Base-by-base conservation (phyloP, 192 early-diverging fungal genomes). In the Coemansia javaensis region DNA sequence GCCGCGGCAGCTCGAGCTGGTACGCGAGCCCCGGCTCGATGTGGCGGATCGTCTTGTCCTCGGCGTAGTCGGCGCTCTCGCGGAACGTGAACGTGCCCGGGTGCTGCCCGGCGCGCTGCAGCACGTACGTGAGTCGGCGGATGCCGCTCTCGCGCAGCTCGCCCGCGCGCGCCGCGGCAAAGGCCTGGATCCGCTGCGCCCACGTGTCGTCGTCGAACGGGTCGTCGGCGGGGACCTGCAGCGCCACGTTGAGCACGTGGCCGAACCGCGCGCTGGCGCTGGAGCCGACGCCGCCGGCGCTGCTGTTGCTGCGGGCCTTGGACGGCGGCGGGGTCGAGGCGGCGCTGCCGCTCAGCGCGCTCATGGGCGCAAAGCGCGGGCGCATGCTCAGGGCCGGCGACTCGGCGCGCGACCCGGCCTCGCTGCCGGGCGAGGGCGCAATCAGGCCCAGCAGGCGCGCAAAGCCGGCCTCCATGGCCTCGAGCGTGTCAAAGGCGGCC, bases 11-110 rank as follows among this genome's bases (percentile, higher is more conserved):
- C 77, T 99, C 96, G 20, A 99, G 79, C 74, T 95, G 91, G 71
- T 97, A 97, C 21, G 96, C 94, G 81, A 96, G 88, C 14, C 90
- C 90, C 10, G 96, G 96, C 81, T 99, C 96, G 45, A 97, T 92
- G 65, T 99, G 91, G 43, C 96, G 90, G 53, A 99, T 96, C 36
- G 94, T 88, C 50, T 82, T 74, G 68, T 99, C 96, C 69, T 99
- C 96, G 22, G 46, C 42, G 66, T 85, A 97, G 59, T 86, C 87
- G 22, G 75, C 57, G 48, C 79, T 79, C 62, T 93, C 94, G 64
- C 91, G 90, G 84, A 91, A 99, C 17, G 94, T 99, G 56, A 95
- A 96, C 79, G 94, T 95, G 25, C 86, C 86, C 6, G 90, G 91
- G 70, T 84, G 87, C 63, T 88, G 81, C 43, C 82, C 88, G 34